Evolutionary conservation across 2,329 filamentous ascomycete genomes (phyloP).

Genomic region (Hypoxylon sp.): DNA sequence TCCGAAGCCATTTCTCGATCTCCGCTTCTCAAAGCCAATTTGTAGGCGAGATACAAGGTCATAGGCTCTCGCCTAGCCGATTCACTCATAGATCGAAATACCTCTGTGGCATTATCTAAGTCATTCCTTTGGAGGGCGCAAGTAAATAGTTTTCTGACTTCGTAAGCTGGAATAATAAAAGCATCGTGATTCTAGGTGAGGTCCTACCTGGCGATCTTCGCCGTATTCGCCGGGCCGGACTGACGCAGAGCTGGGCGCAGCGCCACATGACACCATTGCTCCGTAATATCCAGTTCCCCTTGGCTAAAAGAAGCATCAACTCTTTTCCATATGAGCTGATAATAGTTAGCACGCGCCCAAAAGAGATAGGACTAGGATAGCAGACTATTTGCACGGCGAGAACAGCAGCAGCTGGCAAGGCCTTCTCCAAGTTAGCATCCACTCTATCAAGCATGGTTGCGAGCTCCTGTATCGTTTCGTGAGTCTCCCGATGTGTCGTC

Average conservation of each 20-base stretch:
- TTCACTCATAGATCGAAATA: constrained; percentile 73
- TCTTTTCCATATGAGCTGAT: constrained; percentile 84
- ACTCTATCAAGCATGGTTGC: constrained; percentile 55
- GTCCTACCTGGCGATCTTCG: constrained; percentile 75
- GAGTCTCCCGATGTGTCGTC: constrained; percentile 63
- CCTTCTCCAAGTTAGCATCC: constrained; percentile 59
- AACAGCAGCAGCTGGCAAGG: constrained; percentile 72
- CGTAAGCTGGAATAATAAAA: constrained; percentile 41
- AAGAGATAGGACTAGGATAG: background rate
- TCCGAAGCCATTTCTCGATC: constrained; percentile 72
- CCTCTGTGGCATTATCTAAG: constrained; percentile 65
- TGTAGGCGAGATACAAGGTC: constrained; percentile 83
- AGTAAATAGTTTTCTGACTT: constrained; percentile 77
- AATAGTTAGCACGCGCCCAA: constrained; percentile 17
- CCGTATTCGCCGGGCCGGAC: constrained; percentile 75
- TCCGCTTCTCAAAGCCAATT: constrained; percentile 72
- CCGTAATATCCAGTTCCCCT: constrained; percentile 67
- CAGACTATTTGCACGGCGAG: constrained; percentile 76
- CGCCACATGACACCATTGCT: constrained; percentile 80
- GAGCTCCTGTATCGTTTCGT: constrained; percentile 51
- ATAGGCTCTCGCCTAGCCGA: constrained; percentile 71
- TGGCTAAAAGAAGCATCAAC: constrained; percentile 72
- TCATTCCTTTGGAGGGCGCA: constrained; percentile 76
- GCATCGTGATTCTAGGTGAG: background rate
- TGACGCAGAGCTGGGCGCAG: constrained; percentile 76